A percentile compares a stretch with the other conserved stretches of the same genome.
phyloP scores from a whole-genome alignment of 805 yeast species.

The Saturnispora halmiae region DNA sequence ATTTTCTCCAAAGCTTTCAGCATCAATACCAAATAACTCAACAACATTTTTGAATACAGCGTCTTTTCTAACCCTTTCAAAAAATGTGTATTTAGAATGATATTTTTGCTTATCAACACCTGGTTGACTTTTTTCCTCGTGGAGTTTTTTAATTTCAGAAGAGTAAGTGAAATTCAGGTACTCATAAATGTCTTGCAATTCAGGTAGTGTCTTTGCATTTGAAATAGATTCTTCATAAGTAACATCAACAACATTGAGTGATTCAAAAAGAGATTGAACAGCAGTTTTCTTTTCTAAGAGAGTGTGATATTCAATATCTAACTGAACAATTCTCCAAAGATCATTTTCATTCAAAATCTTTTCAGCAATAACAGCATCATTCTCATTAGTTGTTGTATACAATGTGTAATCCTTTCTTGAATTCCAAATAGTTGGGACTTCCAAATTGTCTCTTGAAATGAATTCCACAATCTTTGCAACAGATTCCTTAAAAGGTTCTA shows the following conservation, averaged over 20 bases:
- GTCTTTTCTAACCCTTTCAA: constrained; percentile 60
- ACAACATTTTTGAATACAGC: constrained; percentile 52
- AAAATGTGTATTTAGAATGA: constrained; percentile 52
- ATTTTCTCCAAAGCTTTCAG: constrained; percentile 76
- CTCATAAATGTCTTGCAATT: constrained; percentile 80
- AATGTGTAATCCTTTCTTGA: constrained; percentile 86
- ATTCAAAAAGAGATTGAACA: constrained; percentile 46
- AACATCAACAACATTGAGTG: constrained; percentile 49
- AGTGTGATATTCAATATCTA: constrained; percentile 85
- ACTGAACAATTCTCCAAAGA: constrained; percentile 80
- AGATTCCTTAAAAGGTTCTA: constrained; percentile 53
- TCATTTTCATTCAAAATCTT: constrained; percentile 69
- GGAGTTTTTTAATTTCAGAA: constrained; percentile 42
- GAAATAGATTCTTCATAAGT: constrained; percentile 45
- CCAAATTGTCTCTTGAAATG: constrained; percentile 67
- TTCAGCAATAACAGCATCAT: constrained; percentile 37
- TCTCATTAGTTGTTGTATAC: constrained; percentile 35
- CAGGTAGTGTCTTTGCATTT: constrained; percentile 56
- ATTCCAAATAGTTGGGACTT: constrained; percentile 92
- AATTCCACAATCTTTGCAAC: constrained; percentile 65
- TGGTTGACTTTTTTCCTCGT: constrained; percentile 13
- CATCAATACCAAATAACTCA: constrained; percentile 64
- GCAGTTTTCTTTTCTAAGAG: constrained; percentile 59
- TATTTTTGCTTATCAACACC: constrained; percentile 24
- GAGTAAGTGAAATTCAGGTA: constrained; percentile 68